phyloP scores from a whole-genome alignment of 805 yeast genomes.

The Yarrowia sp. region DNA sequence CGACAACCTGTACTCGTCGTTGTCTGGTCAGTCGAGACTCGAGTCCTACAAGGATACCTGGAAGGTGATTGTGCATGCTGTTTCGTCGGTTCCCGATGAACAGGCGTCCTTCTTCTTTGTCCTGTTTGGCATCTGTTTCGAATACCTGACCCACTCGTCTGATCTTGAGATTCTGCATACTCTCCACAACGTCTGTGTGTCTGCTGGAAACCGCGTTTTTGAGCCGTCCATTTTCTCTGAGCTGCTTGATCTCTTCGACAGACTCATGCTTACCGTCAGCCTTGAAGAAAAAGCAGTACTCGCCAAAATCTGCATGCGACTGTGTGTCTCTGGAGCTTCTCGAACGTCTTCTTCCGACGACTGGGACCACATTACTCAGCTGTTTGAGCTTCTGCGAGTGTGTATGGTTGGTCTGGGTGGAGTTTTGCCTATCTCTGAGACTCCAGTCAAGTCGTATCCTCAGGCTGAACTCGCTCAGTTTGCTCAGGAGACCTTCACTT shows the following conservation, averaged over 20 bases:
- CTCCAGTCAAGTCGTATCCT: slow-evolving; percentile 32
- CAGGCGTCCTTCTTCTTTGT: slow-evolving; percentile 69
- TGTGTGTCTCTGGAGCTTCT: slow-evolving; percentile 51
- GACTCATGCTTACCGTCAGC: slow-evolving; percentile 66
- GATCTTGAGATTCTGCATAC: slow-evolving; percentile 42
- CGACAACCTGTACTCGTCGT: slow-evolving; percentile 49
- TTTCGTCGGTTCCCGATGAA: slow-evolving; percentile 66
- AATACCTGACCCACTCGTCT: slow-evolving; percentile 56
- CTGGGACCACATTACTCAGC: slow-evolving; percentile 68
- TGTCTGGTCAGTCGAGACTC: slow-evolving; percentile 53
- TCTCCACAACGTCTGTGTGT: slow-evolving; percentile 34
- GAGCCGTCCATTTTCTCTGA: slow-evolving; percentile 53
- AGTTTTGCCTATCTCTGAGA: slow-evolving; percentile 43
- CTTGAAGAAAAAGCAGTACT: slow-evolving; percentile 57
- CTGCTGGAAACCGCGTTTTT: slow-evolving; percentile 22
- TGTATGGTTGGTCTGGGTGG: slow-evolving; percentile 65
- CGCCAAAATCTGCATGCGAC: slow-evolving; percentile 63
- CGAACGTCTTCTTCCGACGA: slow-evolving; percentile 47
- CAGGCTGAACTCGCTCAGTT: slow-evolving; percentile 19
- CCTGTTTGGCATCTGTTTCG: slow-evolving; percentile 83
- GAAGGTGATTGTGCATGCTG: slow-evolving; percentile 78
- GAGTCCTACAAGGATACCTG: slow-evolving; percentile 65
- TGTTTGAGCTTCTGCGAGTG: slow-evolving; percentile 80
- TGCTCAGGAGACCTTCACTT: slow-evolving; percentile 41
- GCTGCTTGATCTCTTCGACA: slow-evolving; percentile 73